These are phyloP conservation scores for Citrullus amarus DNA, from an alignment of 306 rosid genomes.

Conservation along the genomic window DNA sequence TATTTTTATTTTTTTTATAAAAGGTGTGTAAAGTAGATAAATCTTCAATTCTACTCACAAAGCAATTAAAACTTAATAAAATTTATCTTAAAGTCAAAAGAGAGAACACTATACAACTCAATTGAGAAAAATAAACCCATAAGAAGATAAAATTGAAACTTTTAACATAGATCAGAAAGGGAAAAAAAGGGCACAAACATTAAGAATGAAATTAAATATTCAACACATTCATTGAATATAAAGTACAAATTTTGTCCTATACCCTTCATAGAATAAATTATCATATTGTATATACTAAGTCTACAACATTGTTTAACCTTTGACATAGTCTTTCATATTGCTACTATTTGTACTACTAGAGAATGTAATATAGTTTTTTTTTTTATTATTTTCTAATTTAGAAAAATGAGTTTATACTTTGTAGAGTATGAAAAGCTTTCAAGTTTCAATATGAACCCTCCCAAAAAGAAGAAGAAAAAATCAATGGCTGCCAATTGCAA, in stretches of 20 bases:
- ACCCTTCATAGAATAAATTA: background rate
- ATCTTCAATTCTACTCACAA: too few relatives aligned
- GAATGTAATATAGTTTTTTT: background rate
- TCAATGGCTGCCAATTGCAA: background rate
- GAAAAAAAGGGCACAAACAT: background rate
- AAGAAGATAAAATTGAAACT: background rate
- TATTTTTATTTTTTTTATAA: too few relatives aligned
- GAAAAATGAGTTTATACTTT: background rate
- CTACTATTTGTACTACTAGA: background rate
- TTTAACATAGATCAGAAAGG: background rate
- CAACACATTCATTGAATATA: background rate
- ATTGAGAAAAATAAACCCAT: background rate
- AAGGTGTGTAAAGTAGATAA: too few relatives aligned
- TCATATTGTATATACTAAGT: background rate
- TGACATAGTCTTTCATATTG: background rate
- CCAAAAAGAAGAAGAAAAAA: background rate
- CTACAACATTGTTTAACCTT: background rate
- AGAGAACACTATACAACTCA: too few relatives aligned
- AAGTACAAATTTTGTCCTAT: background rate
- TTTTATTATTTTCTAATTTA: too few relatives aligned
- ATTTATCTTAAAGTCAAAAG: too few relatives aligned
- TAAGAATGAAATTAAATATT: background rate
- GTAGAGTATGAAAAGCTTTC: background rate
- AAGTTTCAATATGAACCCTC: background rate
- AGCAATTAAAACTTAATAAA: background rate